Evolutionary conservation across 257 asterid genomes (phyloP).

Genomic region (Eustoma russellianum): DNA sequence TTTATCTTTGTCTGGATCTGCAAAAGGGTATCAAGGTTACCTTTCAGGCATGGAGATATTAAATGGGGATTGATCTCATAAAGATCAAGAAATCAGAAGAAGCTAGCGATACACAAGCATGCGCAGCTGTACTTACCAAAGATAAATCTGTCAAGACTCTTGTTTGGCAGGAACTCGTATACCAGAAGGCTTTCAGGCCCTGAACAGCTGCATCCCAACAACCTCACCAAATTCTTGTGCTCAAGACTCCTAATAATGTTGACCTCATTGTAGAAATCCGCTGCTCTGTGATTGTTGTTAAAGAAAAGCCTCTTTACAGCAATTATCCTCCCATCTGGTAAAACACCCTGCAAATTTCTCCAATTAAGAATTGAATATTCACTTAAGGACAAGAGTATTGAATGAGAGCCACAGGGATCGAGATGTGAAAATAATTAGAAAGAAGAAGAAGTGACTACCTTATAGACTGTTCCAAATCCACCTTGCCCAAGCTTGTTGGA

Average conservation of each 20-base stretch:
- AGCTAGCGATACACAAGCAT: neutral
- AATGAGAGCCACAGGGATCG: neutral
- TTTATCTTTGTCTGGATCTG: constrained; percentile 28
- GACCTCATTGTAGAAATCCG: constrained; percentile 85
- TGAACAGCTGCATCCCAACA: constrained; percentile 83
- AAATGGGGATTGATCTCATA: neutral
- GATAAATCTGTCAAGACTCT: constrained; percentile 71
- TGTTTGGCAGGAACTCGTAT: constrained; percentile 59
- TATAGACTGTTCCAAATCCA: constrained; percentile 87
- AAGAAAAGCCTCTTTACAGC: constrained; percentile 93
- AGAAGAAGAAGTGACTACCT: constrained; percentile 22
- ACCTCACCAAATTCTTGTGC: constrained; percentile 78
- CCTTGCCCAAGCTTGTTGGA: constrained; percentile 93
- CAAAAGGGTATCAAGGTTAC: neutral
- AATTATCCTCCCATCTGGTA: constrained; percentile 82
- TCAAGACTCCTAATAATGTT: constrained; percentile 82
- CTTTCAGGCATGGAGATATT: neutral
- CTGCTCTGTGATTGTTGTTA: constrained; percentile 76
- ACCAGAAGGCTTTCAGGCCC: constrained; percentile 98
- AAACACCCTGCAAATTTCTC: constrained; percentile 45
- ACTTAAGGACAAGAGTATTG: neutral
- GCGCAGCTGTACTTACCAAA: constrained; percentile 41
- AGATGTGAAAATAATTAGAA: neutral
- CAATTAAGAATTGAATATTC: neutral
- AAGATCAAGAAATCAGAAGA: neutral